Conservation (phyloP, 1,284 basidiomycete genomes). For the Cutaneotrichosporon dermatis region DNA sequence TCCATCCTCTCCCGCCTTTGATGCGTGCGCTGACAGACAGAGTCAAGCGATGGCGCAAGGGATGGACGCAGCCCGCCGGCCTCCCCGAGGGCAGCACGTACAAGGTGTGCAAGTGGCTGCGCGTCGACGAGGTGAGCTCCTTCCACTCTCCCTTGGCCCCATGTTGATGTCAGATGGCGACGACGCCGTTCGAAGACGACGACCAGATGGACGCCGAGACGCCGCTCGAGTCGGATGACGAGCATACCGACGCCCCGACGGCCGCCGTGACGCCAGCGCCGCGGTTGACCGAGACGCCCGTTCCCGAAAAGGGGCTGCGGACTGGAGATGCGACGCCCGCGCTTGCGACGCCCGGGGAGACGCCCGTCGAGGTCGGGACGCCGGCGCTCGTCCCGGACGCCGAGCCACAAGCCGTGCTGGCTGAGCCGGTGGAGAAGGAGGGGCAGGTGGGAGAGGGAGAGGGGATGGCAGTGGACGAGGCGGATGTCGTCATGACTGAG, state of each 20-base stretch:
- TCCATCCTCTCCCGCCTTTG: background rate
- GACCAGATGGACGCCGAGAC: slow-evolving; percentile 5
- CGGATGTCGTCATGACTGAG: no score
- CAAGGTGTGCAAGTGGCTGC: slow-evolving; percentile 27
- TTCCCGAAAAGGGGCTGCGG: background rate
- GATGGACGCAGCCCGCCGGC: slow-evolving; percentile 33
- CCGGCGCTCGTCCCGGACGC: background rate
- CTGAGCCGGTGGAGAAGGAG: no score
- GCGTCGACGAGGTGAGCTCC: slow-evolving; percentile 14
- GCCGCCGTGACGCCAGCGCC: slow-evolving; percentile 11
- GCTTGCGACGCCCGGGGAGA: background rate
- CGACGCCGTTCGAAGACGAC: slow-evolving; percentile 18
- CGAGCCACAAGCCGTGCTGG: no score
- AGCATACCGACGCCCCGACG: slow-evolving; percentile 14
- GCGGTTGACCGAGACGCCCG: slow-evolving; percentile 3
- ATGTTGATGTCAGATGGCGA: slow-evolving; percentile 4
- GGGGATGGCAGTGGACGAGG: no score
- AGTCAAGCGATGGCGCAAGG: slow-evolving; percentile 35
- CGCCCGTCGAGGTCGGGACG: background rate
- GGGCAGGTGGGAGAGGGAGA: no score
- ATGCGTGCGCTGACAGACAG: slow-evolving; percentile 9
- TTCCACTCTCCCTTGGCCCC: background rate
- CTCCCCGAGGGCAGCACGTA: slow-evolving; percentile 34
- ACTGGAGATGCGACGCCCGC: no score
- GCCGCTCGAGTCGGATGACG: slow-evolving; percentile 5